A percentile compares a stretch with the other conserved stretches of the same genome.
These are phyloP conservation scores for Arthrobotrys entomopaga DNA, from an alignment of 2,329 filamentous ascomycete species.

Conservation along the genomic window DNA sequence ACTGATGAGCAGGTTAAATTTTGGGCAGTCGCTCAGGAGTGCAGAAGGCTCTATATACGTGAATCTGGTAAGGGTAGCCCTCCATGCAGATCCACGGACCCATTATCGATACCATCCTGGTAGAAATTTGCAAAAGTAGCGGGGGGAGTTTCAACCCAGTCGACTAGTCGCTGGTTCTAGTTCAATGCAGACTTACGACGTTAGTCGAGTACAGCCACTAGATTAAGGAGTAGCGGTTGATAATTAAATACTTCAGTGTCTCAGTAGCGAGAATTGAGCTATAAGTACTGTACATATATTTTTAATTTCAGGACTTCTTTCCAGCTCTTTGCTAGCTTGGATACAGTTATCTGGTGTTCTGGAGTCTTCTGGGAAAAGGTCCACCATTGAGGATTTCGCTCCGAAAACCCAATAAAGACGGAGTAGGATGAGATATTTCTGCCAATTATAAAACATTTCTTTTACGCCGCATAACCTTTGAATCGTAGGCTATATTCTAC, in stretches of 20 bases:
- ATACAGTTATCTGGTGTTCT: conserved; percentile 21
- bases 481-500: conserved; percentile 2
- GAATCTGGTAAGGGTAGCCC: conserved; percentile 21
- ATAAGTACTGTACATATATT: too few species aligned
- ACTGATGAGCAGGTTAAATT: conserved; percentile 43
- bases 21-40: conserved; percentile 23
- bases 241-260: too few species aligned
- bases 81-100: neutral
- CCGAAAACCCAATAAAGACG: conserved; percentile 20
- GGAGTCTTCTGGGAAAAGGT: conserved; percentile 12
- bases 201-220: conserved; percentile 4
- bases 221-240: conserved; percentile 7
- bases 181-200: too few species aligned
- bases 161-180: too few species aligned
- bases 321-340: neutral
- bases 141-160: neutral
- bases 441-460: too few species aligned
- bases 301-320: conserved; percentile 8
- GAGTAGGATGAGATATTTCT: conserved; percentile 5
- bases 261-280: too few species aligned
- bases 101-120: conserved; percentile 4
- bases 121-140: conserved; percentile 23
- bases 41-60: conserved; percentile 46
- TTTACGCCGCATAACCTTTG: conserved; percentile 6
- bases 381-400: conserved; percentile 31